phyloP scores from a whole-genome alignment of 164 flowering plant genomes.

The Magnolia officinalis region DNA sequence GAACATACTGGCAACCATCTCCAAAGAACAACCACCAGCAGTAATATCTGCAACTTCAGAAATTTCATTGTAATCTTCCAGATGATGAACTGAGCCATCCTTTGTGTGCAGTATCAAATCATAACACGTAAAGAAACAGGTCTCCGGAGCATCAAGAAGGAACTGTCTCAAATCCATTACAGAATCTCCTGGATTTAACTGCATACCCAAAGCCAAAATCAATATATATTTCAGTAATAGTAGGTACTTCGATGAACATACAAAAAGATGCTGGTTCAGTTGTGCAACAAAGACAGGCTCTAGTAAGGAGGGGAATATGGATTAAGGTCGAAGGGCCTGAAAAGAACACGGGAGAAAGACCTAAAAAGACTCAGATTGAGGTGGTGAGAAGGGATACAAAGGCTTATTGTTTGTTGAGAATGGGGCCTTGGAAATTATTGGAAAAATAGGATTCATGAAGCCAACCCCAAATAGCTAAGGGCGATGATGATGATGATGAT shows the following conservation, averaged over 20 bases:
- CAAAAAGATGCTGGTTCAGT: no score
- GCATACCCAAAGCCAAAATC: conserved; percentile 21
- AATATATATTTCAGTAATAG: background rate
- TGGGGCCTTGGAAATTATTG: no score
- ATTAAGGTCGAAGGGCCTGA: no score
- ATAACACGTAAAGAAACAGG: conserved; percentile 90
- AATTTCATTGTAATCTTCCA: conserved; percentile 93
- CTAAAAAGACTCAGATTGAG: no score
- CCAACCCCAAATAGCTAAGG: no score
- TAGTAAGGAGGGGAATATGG: no score
- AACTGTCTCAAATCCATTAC: conserved; percentile 97
- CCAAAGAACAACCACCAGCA: conserved; percentile 79
- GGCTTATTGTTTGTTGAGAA: no score
- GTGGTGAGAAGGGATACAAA: no score
- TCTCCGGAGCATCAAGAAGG: conserved; percentile 97
- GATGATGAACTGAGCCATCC: conserved; percentile 72
- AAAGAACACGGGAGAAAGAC: no score
- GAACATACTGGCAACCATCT: conserved; percentile 82
- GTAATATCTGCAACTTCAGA: conserved; percentile 97
- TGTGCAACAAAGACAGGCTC: no score
- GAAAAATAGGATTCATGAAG: no score
- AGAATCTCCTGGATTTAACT: conserved; percentile 98
- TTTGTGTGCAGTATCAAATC: conserved; percentile 80
- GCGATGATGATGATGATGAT: no score
- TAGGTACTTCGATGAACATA: background rate